Evolutionary conservation across 2,329 filamentous ascomycete genomes (phyloP).

Genomic region (Coniella vitis): DNA sequence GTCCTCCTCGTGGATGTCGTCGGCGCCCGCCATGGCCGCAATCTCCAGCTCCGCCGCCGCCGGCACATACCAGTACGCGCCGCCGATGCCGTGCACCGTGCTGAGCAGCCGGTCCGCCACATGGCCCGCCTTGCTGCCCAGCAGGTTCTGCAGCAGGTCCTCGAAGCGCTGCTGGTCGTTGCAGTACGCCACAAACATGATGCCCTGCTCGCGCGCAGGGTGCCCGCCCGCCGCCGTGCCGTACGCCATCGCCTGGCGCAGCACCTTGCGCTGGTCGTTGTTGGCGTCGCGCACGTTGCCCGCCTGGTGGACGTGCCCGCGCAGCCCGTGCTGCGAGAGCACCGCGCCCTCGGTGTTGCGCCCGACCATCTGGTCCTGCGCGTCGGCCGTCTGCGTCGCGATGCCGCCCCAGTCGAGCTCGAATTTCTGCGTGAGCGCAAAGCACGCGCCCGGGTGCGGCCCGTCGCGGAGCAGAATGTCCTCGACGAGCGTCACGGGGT

Average conservation of each 20-base stretch:
- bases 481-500: slow-evolving; percentile 9
- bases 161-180: slow-evolving; percentile 8
- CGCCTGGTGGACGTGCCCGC: slow-evolving; percentile 6
- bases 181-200: slow-evolving; percentile 11
- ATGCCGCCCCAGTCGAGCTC: slow-evolving; percentile 10
- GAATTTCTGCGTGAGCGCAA: slow-evolving; percentile 13
- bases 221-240: not conserved
- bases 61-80: slow-evolving; percentile 9
- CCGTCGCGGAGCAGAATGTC: slow-evolving; percentile 7
- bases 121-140: not conserved
- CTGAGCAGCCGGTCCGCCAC: not conserved
- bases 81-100: slow-evolving; percentile 1
- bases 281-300: slow-evolving; percentile 6
- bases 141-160: slow-evolving; percentile 2
- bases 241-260: slow-evolving; percentile 9
- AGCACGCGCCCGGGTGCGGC: not conserved
- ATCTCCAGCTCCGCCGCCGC: slow-evolving; percentile 4
- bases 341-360: slow-evolving; percentile 9
- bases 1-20: slow-evolving; percentile 3
- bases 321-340: slow-evolving; percentile 7
- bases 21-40: not conserved
- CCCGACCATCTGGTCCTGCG: slow-evolving; percentile 7
- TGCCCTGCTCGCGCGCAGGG: not conserved
- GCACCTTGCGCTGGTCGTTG: slow-evolving; percentile 8
- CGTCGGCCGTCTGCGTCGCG: not conserved